Evolutionary conservation across 352 stramenopile species (phyloP), one percentile per base, ranked within the genome.

Genomic region (Aphanomyces invadans): DNA sequence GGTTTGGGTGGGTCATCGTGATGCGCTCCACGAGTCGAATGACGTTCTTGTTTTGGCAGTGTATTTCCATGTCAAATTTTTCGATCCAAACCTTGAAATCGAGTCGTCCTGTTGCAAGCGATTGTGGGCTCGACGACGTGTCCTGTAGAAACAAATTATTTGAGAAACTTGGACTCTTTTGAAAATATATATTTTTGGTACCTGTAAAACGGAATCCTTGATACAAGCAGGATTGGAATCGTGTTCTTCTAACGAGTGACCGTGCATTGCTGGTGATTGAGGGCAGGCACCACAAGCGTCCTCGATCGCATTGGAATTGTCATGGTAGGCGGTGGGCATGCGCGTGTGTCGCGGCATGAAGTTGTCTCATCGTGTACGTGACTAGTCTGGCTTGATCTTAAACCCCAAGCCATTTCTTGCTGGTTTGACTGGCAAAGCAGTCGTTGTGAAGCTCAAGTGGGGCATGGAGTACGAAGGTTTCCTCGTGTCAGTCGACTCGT

Each of bases 401-500:
- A 98, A 98, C 78, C 93, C 93, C 3, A 98, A 98, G 81, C 93
- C 93, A 48, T 98, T 98, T 76, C 83, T 98, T 68, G 91, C 86
- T 33, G 89, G 93, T 45, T 84, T 98, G 51, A 97, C 90, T 19
- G 97, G 97, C 31, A 98, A 99, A 74, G 70, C 79, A 21, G 94
- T 99, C 38, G 86, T 97, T 70, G 95, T 98, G 56, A 97, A 97
- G 68, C 87, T 99, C 61, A 99, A 99, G 81, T 99, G 97, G 97
- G 97, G 97, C 32, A 98, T 99, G 90, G 97, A 99, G 80, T 99
- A 99, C 80, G 97, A 98, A 76, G 97, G 89, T 66, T 73, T 92
- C 36, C 80, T 96, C 61, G 75, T 96, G 42, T 98, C 91, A 2
- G 90, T 97, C 19, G 97, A 99, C 84, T 97, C 89, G 53, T 99